Evolutionary conservation across 345 rosid species (phyloP), one percentile per base, ranked within the genome.

Genomic region (Rhodomyrtus tomentosa): DNA sequence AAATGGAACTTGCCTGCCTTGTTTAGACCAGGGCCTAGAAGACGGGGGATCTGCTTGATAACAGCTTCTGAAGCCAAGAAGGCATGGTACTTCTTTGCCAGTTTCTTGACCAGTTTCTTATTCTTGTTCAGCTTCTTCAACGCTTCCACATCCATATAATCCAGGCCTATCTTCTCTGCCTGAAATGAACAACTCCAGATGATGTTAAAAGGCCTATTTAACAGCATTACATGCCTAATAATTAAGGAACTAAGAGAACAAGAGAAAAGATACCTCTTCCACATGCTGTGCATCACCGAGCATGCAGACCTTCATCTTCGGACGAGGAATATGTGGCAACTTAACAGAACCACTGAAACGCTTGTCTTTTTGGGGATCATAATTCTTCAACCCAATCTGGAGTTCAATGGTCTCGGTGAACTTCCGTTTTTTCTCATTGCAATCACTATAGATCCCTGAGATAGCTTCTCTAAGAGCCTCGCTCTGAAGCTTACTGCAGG

Each of bases 211-310:
- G 56, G 24, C 53, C 79, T 25, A 62, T 59, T 27, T 59, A 27
- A 59, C 38, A 59, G 10, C 73, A 59, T 27, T 6, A 5, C 18
- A 32, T 16, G 12, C 24, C 22, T 38, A 32, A 32, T 15, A 62
- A 32, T 56, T 7, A 4, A 20, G 42, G 4, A 62, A 62, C 76
- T 62, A 32, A 62, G 6, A 32, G 12, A 2, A 22, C 5, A 38
- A 62, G 45, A 32, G 42, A 21, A 62, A 62, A 32, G 24, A 62
- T 62, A 96, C 98, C 98, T 95, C 95, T 87, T 96, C 99, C 10
- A 96, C 98, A 80, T 95, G 98, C 84, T 93, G 99, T 10, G 99
- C 98, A 83, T 96, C 99, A 55, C 98, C 99, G 58, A 96, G 96
- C 98, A 96, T 96, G 89, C 99, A 96, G 21, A 96, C 92, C 90